Evolutionary conservation across 306 rosid genomes (phyloP), one percentile per base, ranked within the genome.

Genomic region (Boehmeria nivea): DNA sequence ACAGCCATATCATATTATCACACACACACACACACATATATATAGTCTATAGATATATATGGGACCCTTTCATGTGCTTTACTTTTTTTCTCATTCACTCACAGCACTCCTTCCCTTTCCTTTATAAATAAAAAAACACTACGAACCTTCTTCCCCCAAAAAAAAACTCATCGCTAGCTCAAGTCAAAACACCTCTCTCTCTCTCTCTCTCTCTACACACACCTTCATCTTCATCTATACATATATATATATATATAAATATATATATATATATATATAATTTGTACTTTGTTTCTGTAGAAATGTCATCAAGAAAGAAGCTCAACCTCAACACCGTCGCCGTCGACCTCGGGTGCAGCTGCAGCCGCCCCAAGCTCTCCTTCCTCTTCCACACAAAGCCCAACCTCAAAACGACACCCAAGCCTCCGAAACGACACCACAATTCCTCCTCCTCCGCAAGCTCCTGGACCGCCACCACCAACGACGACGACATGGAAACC

Each of bases 291-390:
- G 57, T 20, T 27, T 16, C 55, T 15, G 19, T 34, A 61, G 25
- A 54, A 66, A 82, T 91, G 98, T 69, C 86, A 19, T 68, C 13
- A 37, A 79, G 73, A 51, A 81, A 47, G 63, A 91, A 78, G 49
- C 71, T 80, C 19, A 43, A 31, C 43, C 21, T 81, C 4, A 87
- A 67, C 80, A 64, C 69, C 8, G 76, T 74, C 0, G 63, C 95
- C 22, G 81, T 87, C 31, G 71, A 70, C 66, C 62, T 91, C 1
- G 84, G 84, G 38, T 88, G 96, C 51, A 59, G 82, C 69, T 91
- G 96, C 81, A 71, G 68, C 51, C 70, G 59, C 39, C 82, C 87
- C 12, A 91, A 67, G 36, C 79, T 83, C 22, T 58, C 70, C 20
- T 28, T 48, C 57, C 21, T 84, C 1, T 87, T 84, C 78, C 59